Evolutionary conservation across 495 filamentous ascomycete genomes (phyloP).

Genomic region (Penicillium subrubescens): DNA sequence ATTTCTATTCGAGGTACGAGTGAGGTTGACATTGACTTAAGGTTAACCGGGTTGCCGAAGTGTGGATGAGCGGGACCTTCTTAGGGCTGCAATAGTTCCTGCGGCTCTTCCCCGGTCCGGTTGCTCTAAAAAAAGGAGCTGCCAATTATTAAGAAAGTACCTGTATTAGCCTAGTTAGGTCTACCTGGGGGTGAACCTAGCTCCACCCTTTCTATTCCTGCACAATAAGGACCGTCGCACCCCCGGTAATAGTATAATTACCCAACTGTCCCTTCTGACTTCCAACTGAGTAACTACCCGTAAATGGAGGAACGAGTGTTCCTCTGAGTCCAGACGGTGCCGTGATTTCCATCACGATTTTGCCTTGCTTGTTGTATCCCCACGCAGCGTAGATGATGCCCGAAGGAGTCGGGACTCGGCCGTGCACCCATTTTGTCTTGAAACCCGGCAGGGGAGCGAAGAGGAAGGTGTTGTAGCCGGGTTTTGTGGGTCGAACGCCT

Average conservation of each 20-base stretch:
- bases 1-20: background rate
- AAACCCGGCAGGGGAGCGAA: slow-evolving; percentile 4
- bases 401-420: slow-evolving; percentile 3
- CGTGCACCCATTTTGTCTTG: slow-evolving; percentile 12
- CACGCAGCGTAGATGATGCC: background rate
- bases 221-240: background rate
- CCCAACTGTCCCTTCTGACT: background rate
- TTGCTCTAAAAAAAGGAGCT: background rate
- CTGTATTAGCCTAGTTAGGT: background rate
- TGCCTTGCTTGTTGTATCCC: background rate
- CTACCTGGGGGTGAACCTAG: background rate
- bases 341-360: background rate
- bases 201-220: background rate
- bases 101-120: background rate
- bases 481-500: slow-evolving; percentile 1
- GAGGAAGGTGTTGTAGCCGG: background rate
- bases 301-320: background rate
- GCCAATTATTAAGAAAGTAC: background rate
- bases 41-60: background rate
- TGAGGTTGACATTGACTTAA: background rate
- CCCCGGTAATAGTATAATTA: background rate
- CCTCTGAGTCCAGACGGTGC: background rate
- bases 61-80: background rate
- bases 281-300: background rate
- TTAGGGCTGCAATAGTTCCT: background rate